phyloP scores from a whole-genome alignment of 139 green algal species.

The Spirogloea muscicola region DNA sequence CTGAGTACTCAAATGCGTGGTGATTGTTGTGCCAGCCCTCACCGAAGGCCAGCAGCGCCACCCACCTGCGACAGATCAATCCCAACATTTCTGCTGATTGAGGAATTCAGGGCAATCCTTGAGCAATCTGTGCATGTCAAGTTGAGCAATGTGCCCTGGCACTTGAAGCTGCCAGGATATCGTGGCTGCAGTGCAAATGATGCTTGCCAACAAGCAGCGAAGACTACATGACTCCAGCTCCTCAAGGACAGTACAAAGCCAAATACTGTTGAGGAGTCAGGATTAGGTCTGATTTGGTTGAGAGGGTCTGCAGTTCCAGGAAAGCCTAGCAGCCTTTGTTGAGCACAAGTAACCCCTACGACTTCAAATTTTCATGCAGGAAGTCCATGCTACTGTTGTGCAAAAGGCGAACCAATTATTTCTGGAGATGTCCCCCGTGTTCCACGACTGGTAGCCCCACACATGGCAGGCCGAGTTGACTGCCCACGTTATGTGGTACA shows the following conservation, averaged over 20 bases:
- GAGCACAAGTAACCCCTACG: constrained; percentile 6
- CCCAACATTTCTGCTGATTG: not conserved
- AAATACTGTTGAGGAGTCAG: too few species aligned
- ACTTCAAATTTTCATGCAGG: not conserved
- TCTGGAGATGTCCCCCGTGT: constrained; percentile 83
- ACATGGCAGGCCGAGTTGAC: constrained; percentile 93
- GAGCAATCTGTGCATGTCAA: not conserved
- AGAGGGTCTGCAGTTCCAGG: not conserved
- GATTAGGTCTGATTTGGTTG: too few species aligned
- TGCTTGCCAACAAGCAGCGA: not conserved
- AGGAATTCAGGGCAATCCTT: not conserved
- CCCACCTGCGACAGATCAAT: constrained; percentile 56
- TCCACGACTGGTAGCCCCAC: constrained; percentile 89
- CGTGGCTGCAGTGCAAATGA: not conserved
- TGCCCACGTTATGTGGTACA: constrained; percentile 99
- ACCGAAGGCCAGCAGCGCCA: constrained; percentile 83
- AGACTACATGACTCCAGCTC: too few species aligned
- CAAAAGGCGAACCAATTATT: constrained; percentile 74
- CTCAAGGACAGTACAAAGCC: too few species aligned
- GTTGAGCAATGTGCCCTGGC: not conserved
- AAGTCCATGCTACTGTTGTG: not conserved
- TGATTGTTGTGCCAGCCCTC: constrained; percentile 99
- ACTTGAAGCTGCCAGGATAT: not conserved
- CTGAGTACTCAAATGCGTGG: constrained; percentile 73
- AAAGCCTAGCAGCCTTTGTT: not conserved